These are phyloP conservation scores for Anisodus acutangulus DNA, from an alignment of 257 asterid species.

Conservation along the genomic window DNA sequence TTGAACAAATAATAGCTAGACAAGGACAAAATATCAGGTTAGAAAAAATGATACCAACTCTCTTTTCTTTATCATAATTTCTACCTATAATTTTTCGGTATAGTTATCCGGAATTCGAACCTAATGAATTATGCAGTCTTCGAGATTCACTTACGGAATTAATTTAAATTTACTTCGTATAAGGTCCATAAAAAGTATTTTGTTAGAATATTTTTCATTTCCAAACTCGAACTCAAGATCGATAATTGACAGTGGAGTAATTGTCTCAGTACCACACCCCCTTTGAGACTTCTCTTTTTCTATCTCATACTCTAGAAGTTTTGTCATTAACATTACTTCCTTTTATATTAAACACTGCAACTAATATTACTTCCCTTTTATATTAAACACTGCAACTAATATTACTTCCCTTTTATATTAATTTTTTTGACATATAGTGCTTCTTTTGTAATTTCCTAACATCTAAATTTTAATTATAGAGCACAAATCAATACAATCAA, in stretches of 20 bases:
- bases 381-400: not conserved
- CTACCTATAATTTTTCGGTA: not conserved
- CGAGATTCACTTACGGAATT: not conserved
- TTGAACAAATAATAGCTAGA: not conserved
- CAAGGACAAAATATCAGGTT: not conserved
- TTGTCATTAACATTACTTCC: too few species aligned
- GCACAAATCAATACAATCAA: too few species aligned
- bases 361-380: not conserved
- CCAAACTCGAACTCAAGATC: not conserved
- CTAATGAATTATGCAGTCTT: not conserved
- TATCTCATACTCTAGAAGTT: not conserved
- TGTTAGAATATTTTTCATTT: not conserved
- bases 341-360: not conserved
- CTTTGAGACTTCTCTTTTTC: not conserved
- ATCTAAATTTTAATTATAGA: not conserved
- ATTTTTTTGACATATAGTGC: not conserved
- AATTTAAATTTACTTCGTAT: not conserved
- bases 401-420: not conserved
- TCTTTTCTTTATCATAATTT: not conserved
- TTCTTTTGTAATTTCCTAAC: not conserved
- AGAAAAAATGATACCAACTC: not conserved
- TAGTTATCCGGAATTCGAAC: not conserved
- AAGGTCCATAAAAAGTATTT: not conserved
- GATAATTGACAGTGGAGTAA: not conserved
- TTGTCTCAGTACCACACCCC: not conserved